Base-by-base conservation (phyloP, 371 early-diverging fungal species). In the Mucor circinelloides region DNA sequence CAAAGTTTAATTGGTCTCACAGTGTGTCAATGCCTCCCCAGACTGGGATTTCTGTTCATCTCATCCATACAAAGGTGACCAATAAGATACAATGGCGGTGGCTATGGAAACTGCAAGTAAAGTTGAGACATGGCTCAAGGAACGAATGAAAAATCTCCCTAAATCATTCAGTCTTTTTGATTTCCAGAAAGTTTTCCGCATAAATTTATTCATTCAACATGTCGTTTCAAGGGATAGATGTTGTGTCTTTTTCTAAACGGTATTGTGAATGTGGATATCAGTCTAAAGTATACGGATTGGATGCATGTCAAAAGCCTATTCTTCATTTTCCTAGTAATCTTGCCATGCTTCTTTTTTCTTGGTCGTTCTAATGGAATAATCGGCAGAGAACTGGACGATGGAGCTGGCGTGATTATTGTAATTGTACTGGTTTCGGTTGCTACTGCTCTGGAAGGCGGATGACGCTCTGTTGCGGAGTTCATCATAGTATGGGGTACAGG, bases 401-500 rank as follows among this genome's bases (percentile, higher is more conserved):
- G 28, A 1, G 36, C 25, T n/a, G 27, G 52, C 21, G 59, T 52
- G 28, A 32, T 32, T 25, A 44, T 32, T 34, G 34, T 12, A 5
- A 27, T 19, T 42, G 13, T 8, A 12, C 19, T 40, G 52, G 54
- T 40, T 58, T 28, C 36, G 10, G 44, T 44, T 17, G 52, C 52
- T 25, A 27, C 52, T 27, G 25, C 27, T 52, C 27, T 27, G 13
- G 52, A 52, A 6, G 25, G 13, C 10, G 52, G 25, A 10, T 40
- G 17, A 0, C 25, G 52, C 4, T 52, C 23, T 52, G 52, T 27
- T 6, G 52, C 52, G 52, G 52, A 52, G 52, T 52, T 52, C 30
- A 34, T 50, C 13, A 28, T 38, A 13, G 68, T 68, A 46, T 63
- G 57, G 30, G 58, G 36, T n/a, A 68, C 27, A 30, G 58, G 59